Base-by-base conservation (phyloP, 2,329 filamentous ascomycete genomes). In the Fusarium sp. region DNA sequence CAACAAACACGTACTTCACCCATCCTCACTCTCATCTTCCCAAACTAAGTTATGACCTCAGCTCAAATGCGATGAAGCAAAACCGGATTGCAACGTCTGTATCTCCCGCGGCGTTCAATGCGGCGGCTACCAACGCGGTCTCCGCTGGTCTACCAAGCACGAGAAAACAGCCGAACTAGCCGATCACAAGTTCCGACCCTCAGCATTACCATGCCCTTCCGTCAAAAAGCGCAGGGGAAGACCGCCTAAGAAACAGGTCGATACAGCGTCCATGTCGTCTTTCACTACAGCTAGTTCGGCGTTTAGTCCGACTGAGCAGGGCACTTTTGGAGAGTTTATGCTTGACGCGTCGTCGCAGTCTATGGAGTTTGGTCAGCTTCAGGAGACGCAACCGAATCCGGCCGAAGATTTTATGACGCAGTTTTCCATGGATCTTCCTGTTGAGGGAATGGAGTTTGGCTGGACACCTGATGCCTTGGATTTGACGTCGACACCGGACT, bases 11-110 rank as follows among this genome's bases (percentile, higher is more conserved):
- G 68, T 69, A 48, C 34, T 55, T 67, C 12, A 6, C 24, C 11
- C 22, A 6, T 18, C 20, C 27, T 7, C 16, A 18, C 18, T 7
- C 29, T 15, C 8, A 24, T 22, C 22, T 22, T 22, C 22, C 22
- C 22, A 22, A 22, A 24, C 24, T 24, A 6, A 24, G 4, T 5
- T 24, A 5, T 24, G 24, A 24, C 5, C 24, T 6, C 24, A 76
- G 74, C 61, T 74, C 11, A 76, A 76, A 75, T 76, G 74, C 27
- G 74, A 76, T 25, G 74, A 76, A 46, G 43, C 65, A 7, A 68
- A 70, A 8, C 74, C 74, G 1, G 59, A 44, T 13, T 76, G 74
- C 9, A 65, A 67, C 2, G 62, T 70, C 2, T 76, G 74, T 18
- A 62, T 71, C 8, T 54, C 66, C 11, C 68, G 70, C 27, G 74